These are phyloP conservation scores for Lentinus tigrinus DNA, from an alignment of 768 basidiomycete species.

Conservation along the genomic window DNA sequence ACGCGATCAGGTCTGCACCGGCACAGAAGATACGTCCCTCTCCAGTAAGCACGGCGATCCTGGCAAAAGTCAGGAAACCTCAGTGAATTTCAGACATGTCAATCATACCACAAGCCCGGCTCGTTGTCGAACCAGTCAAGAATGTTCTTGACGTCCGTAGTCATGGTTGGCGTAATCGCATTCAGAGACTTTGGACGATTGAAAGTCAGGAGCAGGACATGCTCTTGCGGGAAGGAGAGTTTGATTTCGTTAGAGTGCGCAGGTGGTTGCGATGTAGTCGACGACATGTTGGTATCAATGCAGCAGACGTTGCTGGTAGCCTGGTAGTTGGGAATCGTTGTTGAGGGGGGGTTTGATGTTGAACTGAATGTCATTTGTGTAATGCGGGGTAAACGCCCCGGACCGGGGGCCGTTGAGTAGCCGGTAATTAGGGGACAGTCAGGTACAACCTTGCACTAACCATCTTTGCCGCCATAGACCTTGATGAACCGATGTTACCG, in stretches of 20 bases:
- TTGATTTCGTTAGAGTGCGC: constrained; percentile 37
- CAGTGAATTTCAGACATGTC: neutral
- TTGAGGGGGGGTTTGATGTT: no score
- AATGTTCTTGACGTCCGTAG: constrained; percentile 46
- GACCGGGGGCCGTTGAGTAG: no score
- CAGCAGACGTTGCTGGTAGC: no score
- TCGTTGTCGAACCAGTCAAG: constrained; percentile 78
- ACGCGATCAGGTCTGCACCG: constrained; percentile 78
- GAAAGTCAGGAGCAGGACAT: constrained; percentile 53
- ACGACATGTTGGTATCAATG: neutral
- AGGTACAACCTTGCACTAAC: no score
- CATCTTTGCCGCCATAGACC: no score
- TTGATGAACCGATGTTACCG: no score
- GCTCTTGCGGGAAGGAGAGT: constrained; percentile 45
- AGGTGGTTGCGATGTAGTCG: constrained; percentile 21
- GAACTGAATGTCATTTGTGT: no score
- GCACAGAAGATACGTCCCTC: constrained; percentile 74
- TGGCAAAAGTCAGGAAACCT: constrained; percentile 25
- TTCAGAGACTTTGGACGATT: constrained; percentile 75
- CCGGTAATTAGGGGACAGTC: no score
- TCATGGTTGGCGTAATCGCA: constrained; percentile 66
- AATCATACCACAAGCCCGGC: constrained; percentile 60
- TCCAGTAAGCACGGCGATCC: constrained; percentile 77
- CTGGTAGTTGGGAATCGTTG: no score
- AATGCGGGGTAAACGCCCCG: neutral